Evolutionary conservation across 2,329 filamentous ascomycete species (phyloP).

Genomic region (Phoma sp.): DNA sequence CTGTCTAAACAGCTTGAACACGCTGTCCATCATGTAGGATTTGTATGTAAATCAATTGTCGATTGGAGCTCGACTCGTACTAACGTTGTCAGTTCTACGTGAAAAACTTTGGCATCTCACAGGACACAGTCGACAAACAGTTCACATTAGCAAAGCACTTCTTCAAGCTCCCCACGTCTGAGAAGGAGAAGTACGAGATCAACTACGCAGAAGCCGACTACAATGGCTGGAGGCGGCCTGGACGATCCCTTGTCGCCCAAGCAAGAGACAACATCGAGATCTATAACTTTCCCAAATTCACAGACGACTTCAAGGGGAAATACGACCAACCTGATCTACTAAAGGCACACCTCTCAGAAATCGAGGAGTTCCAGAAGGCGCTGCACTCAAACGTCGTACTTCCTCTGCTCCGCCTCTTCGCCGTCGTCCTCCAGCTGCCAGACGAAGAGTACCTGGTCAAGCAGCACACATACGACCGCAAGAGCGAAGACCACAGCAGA

Average conservation of each 20-base stretch:
- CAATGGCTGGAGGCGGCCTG: slow-evolving; percentile 54
- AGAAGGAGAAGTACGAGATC: slow-evolving; percentile 64
- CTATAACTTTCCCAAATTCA: slow-evolving; percentile 68
- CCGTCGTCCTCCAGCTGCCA: slow-evolving; percentile 66
- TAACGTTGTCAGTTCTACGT: slow-evolving; percentile 73
- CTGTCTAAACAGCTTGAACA: slow-evolving; percentile 64
- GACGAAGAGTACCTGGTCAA: slow-evolving; percentile 65
- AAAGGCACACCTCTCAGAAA: slow-evolving; percentile 52
- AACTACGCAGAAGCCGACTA: slow-evolving; percentile 60
- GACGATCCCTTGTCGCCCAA: slow-evolving; percentile 44
- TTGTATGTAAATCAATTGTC: slow-evolving; percentile 23
- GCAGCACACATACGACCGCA: slow-evolving; percentile 65
- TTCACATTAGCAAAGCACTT: slow-evolving; percentile 68
- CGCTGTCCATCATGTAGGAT: slow-evolving; percentile 59
- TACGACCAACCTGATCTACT: slow-evolving; percentile 54
- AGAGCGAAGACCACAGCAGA: slow-evolving; percentile 67
- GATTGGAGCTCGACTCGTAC: too few relatives aligned
- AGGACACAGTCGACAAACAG: slow-evolving; percentile 67
- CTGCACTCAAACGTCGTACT: slow-evolving; percentile 63
- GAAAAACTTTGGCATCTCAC: slow-evolving; percentile 65
- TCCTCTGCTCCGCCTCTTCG: slow-evolving; percentile 66
- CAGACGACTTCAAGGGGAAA: slow-evolving; percentile 62
- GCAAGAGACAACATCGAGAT: slow-evolving; percentile 65
- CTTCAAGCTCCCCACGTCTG: slow-evolving; percentile 63
- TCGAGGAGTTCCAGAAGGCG: slow-evolving; percentile 62